Percentiles rank a stretch among this genome's conserved stretches.
phyloP scores from a whole-genome alignment of 2,329 filamentous ascomycete species.

The Diaporthe citrichinensis region DNA sequence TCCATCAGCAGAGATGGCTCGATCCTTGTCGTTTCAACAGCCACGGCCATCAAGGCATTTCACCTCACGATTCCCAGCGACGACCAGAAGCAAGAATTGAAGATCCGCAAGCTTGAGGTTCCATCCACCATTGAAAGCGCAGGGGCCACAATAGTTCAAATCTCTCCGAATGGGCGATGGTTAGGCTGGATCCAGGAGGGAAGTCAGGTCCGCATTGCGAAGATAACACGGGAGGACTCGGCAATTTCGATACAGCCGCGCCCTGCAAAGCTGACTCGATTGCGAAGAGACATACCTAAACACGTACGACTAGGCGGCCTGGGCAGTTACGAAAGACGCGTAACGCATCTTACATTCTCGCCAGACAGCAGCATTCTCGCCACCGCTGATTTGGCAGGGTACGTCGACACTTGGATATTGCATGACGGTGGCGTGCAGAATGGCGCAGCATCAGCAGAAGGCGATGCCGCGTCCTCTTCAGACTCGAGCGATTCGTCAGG shows the following conservation, averaged over 20 bases:
- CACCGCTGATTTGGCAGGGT: conserved; percentile 85
- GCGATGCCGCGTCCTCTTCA: conserved; percentile 50
- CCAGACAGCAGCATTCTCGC: conserved; percentile 84
- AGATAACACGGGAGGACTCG: conserved; percentile 58
- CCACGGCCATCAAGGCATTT: conserved; percentile 83
- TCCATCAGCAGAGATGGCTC: conserved; percentile 79
- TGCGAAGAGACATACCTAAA: conserved; percentile 68
- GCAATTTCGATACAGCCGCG: conserved; percentile 56
- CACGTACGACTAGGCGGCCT: conserved; percentile 74
- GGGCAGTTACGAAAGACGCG: conserved; percentile 81
- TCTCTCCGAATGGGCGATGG: conserved; percentile 81
- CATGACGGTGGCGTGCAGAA: conserved; percentile 63
- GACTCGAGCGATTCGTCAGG: conserved; percentile 48
- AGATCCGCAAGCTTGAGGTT: conserved; percentile 78
- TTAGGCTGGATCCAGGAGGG: conserved; percentile 75
- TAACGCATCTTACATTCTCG: conserved; percentile 84
- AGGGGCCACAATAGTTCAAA: conserved; percentile 78
- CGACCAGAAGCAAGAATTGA: conserved; percentile 70
- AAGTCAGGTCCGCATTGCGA: conserved; percentile 68
- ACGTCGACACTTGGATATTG: conserved; percentile 88
- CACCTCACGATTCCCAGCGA: conserved; percentile 67
- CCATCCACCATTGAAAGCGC: conserved; percentile 67
- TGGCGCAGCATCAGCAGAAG: conserved; percentile 48
- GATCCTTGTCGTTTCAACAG: conserved; percentile 79
- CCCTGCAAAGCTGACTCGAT: conserved; percentile 64